phyloP scores from a whole-genome alignment of 2,329 filamentous ascomycete species.

The Aspergillus uvarum region DNA sequence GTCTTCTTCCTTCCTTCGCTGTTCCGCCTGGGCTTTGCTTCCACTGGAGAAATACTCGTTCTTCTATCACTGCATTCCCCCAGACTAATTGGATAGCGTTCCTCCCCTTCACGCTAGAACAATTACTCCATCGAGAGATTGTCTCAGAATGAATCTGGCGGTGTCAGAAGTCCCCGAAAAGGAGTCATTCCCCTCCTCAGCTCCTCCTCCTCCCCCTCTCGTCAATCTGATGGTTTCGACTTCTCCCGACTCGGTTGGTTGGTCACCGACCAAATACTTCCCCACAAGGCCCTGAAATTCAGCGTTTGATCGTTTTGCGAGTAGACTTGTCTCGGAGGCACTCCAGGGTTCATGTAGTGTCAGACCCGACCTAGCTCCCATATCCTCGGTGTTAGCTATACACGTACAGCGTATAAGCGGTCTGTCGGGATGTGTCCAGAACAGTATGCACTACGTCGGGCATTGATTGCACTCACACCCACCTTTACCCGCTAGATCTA shows the following conservation, averaged over 20 bases:
- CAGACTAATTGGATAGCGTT: neutral
- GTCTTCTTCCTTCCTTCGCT: neutral
- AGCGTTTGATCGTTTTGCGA: neutral
- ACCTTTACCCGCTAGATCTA: neutral
- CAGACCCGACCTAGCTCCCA: neutral
- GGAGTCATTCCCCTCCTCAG: neutral
- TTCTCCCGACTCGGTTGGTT: neutral
- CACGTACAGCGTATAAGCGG: neutral
- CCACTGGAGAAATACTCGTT: neutral
- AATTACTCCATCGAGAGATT: neutral
- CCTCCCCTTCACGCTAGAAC: neutral
- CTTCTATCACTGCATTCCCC: neutral
- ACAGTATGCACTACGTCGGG: neutral
- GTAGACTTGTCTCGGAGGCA: neutral
- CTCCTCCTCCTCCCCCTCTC: neutral
- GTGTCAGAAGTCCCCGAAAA: conserved; percentile 2
- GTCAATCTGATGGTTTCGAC: neutral
- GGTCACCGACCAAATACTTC: neutral
- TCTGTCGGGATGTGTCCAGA: neutral
- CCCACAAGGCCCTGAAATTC: conserved; percentile 5
- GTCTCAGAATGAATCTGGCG: neutral
- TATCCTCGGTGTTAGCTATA: neutral
- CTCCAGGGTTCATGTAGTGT: neutral
- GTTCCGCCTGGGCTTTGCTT: neutral
- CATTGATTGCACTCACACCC: neutral